Conservation (phyloP, 2,329 filamentous ascomycete species). For the Aspergillus brasiliensis region DNA sequence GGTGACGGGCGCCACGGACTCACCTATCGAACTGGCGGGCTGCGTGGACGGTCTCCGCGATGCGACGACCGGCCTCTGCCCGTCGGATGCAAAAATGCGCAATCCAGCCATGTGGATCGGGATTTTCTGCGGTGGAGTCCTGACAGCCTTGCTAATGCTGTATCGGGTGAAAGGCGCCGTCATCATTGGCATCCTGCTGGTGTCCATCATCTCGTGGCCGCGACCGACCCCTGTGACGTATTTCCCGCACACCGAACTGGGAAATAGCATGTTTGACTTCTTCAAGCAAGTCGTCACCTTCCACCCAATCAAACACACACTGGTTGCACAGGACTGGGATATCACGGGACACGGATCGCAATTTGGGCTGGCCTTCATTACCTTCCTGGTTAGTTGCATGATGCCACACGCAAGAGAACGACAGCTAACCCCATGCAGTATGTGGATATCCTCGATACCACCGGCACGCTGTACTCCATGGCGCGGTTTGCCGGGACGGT, state of each 20-base stretch:
- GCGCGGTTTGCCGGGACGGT: slow-evolving; percentile 79
- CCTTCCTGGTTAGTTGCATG: slow-evolving; percentile 61
- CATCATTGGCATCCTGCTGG: slow-evolving; percentile 78
- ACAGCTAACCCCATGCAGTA: slow-evolving; percentile 50
- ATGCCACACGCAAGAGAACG: background rate
- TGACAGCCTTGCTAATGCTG: slow-evolving; percentile 79
- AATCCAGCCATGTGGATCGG: slow-evolving; percentile 84
- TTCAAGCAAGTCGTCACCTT: slow-evolving; percentile 87
- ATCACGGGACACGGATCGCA: slow-evolving; percentile 69
- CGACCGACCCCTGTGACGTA: slow-evolving; percentile 74
- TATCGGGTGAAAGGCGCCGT: slow-evolving; percentile 87
- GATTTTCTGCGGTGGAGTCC: slow-evolving; percentile 80
- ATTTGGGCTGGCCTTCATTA: slow-evolving; percentile 81
- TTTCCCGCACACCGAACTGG: slow-evolving; percentile 72
- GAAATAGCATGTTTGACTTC: slow-evolving; percentile 75
- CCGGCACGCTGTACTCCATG: slow-evolving; percentile 87
- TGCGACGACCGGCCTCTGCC: slow-evolving; percentile 58
- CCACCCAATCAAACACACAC: slow-evolving; percentile 70
- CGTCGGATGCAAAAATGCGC: slow-evolving; percentile 71
- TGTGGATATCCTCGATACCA: slow-evolving; percentile 85
- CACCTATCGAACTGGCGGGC: slow-evolving; percentile 74
- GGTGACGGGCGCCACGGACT: slow-evolving; percentile 67
- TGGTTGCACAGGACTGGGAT: slow-evolving; percentile 75
- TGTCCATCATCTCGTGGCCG: slow-evolving; percentile 88
- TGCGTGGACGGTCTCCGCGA: slow-evolving; percentile 59